A percentile compares a stretch with the other conserved stretches of the same genome.
These are phyloP conservation scores for Termitomyces sp. DNA, from an alignment of 768 basidiomycete genomes.

Conservation along the genomic window DNA sequence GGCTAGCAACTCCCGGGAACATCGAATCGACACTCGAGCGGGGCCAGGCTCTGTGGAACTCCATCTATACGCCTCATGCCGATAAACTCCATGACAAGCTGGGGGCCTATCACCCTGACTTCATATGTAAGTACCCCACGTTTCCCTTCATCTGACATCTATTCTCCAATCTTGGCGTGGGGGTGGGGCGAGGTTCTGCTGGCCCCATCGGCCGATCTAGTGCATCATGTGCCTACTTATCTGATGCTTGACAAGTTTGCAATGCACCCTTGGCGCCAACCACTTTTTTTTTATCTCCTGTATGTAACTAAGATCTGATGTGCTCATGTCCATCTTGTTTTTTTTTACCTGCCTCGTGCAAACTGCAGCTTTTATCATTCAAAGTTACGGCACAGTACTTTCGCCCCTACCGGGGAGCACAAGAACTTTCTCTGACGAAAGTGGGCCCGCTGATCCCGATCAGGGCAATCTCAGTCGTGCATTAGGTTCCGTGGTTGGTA, in stretches of 20 bases:
- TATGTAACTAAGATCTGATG: slow-evolving; percentile 4
- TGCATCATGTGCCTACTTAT: slow-evolving; percentile 21
- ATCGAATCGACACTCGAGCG: slow-evolving; percentile 65
- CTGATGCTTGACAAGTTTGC: slow-evolving; percentile 14
- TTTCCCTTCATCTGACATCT: slow-evolving; percentile 23
- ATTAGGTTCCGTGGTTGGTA: slow-evolving; percentile 78
- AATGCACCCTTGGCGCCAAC: not conserved
- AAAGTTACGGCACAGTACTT: slow-evolving; percentile 75
- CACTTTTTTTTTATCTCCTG: slow-evolving; percentile 10
- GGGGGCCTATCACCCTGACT: slow-evolving; percentile 86
- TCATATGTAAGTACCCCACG: slow-evolving; percentile 70
- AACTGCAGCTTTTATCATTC: slow-evolving; percentile 77
- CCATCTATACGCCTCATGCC: slow-evolving; percentile 86
- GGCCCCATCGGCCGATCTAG: slow-evolving; percentile 23
- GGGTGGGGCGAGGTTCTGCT: slow-evolving; percentile 6
- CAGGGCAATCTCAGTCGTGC: slow-evolving; percentile 85
- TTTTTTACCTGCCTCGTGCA: slow-evolving; percentile 9
- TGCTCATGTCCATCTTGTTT: slow-evolving; percentile 13
- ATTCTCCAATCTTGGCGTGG: slow-evolving; percentile 25
- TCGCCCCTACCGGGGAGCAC: slow-evolving; percentile 62
- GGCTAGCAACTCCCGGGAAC: slow-evolving; percentile 55
- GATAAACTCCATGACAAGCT: slow-evolving; percentile 87
- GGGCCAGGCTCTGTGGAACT: slow-evolving; percentile 73
- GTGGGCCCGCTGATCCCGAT: slow-evolving; percentile 41
- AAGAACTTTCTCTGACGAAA: slow-evolving; percentile 35